Conservation (phyloP, 108 stramenopile genomes). For the Fragilaria crotonensis region DNA sequence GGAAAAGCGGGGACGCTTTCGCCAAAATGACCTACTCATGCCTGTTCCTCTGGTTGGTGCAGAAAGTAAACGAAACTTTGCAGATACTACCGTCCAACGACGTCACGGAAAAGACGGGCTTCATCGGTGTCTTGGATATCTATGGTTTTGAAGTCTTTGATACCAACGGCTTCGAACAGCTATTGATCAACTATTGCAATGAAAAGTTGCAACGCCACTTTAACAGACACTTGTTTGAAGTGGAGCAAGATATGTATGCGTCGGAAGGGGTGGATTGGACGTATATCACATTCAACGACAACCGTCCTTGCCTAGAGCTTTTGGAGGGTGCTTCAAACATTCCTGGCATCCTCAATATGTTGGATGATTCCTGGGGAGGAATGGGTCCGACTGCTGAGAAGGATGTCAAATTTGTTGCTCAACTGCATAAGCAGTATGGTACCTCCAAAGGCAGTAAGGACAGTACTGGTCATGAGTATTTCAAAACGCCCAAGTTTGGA, state of each 20-base stretch:
- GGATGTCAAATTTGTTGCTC: slow-evolving; percentile 83
- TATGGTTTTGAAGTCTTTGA: slow-evolving; percentile 97
- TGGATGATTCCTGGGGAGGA: slow-evolving; percentile 89
- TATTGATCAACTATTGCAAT: slow-evolving; percentile 95
- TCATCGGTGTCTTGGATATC: slow-evolving; percentile 95
- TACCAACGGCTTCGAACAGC: slow-evolving; percentile 91
- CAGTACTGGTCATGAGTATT: slow-evolving; percentile 53
- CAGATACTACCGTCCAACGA: slow-evolving; percentile 6
- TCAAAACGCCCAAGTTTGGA: slow-evolving; percentile 85
- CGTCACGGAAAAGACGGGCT: slow-evolving; percentile 30
- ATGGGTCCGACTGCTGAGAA: slow-evolving; percentile 78
- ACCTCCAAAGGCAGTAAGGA: slow-evolving; percentile 41
- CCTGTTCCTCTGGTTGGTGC: slow-evolving; percentile 91
- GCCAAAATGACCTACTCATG: slow-evolving; percentile 88
- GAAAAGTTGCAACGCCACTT: slow-evolving; percentile 92
- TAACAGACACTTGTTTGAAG: slow-evolving; percentile 92
- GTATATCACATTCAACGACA: slow-evolving; percentile 97
- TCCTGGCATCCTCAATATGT: slow-evolving; percentile 68
- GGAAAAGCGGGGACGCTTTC: slow-evolving; percentile 90
- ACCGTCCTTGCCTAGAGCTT: slow-evolving; percentile 92
- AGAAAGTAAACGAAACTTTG: slow-evolving; percentile 73
- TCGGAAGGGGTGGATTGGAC: slow-evolving; percentile 95
- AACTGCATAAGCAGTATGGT: slow-evolving; percentile 79
- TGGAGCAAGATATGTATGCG: slow-evolving; percentile 88
- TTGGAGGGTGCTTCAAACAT: slow-evolving; percentile 82